Conservation (phyloP, 2,329 filamentous ascomycete genomes). For the Penicillium sp. region DNA sequence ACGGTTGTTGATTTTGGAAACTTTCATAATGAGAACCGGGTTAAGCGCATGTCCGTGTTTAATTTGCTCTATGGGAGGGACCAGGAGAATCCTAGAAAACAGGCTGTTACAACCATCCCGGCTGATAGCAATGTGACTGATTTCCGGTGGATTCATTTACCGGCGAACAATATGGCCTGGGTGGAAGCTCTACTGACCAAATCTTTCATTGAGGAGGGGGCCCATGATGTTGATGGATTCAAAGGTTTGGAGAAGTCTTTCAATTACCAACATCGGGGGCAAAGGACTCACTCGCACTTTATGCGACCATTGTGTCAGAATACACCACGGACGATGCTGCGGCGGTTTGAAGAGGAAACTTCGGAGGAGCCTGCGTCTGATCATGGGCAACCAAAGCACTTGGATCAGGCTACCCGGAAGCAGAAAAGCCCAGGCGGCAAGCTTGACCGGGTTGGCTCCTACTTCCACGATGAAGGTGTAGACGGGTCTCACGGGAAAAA, state of each 20-base stretch:
- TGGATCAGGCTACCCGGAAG: slow-evolving; percentile 24
- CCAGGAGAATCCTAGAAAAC: slow-evolving; percentile 45
- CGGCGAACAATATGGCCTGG: slow-evolving; percentile 58
- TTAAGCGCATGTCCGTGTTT: slow-evolving; percentile 51
- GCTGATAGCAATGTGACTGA: slow-evolving; percentile 49
- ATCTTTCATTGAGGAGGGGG: slow-evolving; percentile 62
- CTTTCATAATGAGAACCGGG: slow-evolving; percentile 44
- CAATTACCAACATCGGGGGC: slow-evolving; percentile 60
- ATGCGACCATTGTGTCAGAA: slow-evolving; percentile 61
- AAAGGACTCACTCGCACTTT: slow-evolving; percentile 59
- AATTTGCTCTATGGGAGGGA: slow-evolving; percentile 55
- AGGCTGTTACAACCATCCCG: slow-evolving; percentile 49
- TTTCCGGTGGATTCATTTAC: slow-evolving; percentile 56
- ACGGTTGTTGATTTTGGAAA: slow-evolving; percentile 56
- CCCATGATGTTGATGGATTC: slow-evolving; percentile 62
- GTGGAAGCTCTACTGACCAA: slow-evolving; percentile 64
- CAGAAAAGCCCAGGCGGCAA: slow-evolving; percentile 29
- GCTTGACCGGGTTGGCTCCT: slow-evolving; percentile 26
- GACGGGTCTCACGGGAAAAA: slow-evolving; percentile 29
- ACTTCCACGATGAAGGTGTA: slow-evolving; percentile 27
- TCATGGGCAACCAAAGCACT: slow-evolving; percentile 9
- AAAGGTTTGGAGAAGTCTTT: slow-evolving; percentile 63
- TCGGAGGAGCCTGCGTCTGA: slow-evolving; percentile 18
- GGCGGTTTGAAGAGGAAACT: slow-evolving; percentile 23
- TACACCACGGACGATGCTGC: slow-evolving; percentile 38